Evolutionary conservation across 768 basidiomycete species (phyloP).

Genomic region (Polyporus arcularius): DNA sequence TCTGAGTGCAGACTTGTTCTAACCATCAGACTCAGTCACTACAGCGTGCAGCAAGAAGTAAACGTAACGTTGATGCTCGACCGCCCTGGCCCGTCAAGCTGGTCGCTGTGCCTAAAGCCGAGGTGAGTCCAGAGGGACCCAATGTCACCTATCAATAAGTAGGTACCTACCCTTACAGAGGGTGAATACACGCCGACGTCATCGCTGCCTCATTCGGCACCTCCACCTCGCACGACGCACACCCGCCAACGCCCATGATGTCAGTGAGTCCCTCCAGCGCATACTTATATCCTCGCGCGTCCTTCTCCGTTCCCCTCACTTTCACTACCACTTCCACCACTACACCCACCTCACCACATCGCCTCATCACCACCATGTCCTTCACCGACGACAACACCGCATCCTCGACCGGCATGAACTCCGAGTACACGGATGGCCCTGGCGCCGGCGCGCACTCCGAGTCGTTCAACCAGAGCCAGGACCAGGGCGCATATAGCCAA

Average conservation of each 20-base stretch:
- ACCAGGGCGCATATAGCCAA: slow-evolving; percentile 23
- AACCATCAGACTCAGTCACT: no score
- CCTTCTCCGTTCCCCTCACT: not conserved
- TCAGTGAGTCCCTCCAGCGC: slow-evolving; percentile 13
- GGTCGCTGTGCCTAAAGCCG: not conserved
- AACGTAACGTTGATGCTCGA: no score
- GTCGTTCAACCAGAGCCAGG: slow-evolving; percentile 23
- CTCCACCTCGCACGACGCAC: not conserved
- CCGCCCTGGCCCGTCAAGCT: no score
- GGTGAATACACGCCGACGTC: not conserved
- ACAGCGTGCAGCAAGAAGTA: no score
- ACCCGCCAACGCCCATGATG: slow-evolving; percentile 14
- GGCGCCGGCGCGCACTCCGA: slow-evolving; percentile 15
- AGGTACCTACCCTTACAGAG: no score
- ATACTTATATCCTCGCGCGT: slow-evolving; percentile 3
- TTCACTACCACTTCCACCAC: not conserved
- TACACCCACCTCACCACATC: slow-evolving; percentile 1
- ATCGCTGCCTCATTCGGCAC: not conserved
- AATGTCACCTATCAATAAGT: not conserved
- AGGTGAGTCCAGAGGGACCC: not conserved
- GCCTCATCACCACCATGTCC: slow-evolving; percentile 14
- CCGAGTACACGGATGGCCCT: slow-evolving; percentile 18
- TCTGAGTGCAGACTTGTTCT: no score
- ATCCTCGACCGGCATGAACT: slow-evolving; percentile 14
- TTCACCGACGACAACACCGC: slow-evolving; percentile 8